Base-by-base conservation (phyloP, 2,329 filamentous ascomycete species). In the Drechslerella coelobrocha region DNA sequence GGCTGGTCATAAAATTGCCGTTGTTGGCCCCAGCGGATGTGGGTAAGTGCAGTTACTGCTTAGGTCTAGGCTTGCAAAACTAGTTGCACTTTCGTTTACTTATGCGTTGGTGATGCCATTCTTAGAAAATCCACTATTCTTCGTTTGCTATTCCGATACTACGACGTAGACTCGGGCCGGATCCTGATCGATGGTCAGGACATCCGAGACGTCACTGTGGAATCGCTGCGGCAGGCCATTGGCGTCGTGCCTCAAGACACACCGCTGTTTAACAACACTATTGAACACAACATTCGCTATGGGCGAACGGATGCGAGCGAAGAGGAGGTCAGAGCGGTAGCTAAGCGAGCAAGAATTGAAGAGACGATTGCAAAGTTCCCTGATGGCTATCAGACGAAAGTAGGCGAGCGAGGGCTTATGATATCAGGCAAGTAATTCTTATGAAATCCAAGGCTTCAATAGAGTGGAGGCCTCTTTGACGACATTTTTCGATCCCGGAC, bases 211-310 rank as follows among this genome's bases (percentile, higher is more conserved):
- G 88, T 99, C 0, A 88, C 84, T 9, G 79, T 97, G 1, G 91
- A 95, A 57, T 95, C 90, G 34, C 82, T 99, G 26, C 87, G 94
- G 5, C 86, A 86, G 73, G 85, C 89, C 1, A 97, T 99, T 73
- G 94, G 94, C 21, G 93, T 99, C 14, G 94, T 99, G 0, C 94
- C 94, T 0, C 95, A 99, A 78, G 94, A 99, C 75, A 97, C 94
- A 0, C 92, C 94, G 0, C 83, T 99, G 0, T 99, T 99, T 83
- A 99, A 99, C 78, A 92, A 96, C 77, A 94, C 92, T 0, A 93
- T 99, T 66, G 89, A 90, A 77, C 91, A 97, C 79, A 99, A 99
- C 78, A 96, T 99, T 76, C 89, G 87, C 73, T 99, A 99, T 78
- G 94, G 94, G 54, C 86, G 89, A 74, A 85, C 97, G 73, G 85